A percentile compares a stretch with the other conserved stretches of the same genome.
These are phyloP conservation scores for Phytophthora hybrid DNA, from an alignment of 352 stramenopile genomes.

Conservation along the genomic window DNA sequence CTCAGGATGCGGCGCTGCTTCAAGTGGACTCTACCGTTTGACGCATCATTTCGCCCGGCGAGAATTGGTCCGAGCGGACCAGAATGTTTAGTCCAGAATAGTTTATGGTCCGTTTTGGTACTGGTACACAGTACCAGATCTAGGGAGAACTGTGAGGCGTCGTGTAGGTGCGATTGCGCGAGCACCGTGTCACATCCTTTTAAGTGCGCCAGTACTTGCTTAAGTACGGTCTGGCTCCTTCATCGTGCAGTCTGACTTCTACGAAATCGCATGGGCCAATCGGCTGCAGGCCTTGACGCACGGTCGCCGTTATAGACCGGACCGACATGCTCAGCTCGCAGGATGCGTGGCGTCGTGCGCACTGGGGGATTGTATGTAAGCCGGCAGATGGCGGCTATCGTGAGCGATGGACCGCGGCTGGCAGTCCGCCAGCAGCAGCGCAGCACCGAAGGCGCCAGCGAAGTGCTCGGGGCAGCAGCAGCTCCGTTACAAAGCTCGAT, in stretches of 20 bases:
- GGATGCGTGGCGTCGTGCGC: slow-evolving; percentile 23
- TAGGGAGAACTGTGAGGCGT: too few relatives aligned
- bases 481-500: slow-evolving; percentile 32
- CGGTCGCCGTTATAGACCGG: not conserved
- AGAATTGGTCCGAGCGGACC: not conserved
- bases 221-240: not conserved
- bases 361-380: slow-evolving; percentile 30
- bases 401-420: slow-evolving; percentile 21
- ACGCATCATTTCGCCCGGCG: slow-evolving; percentile 14
- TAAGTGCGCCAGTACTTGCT: not conserved
- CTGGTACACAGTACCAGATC: not conserved
- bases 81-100: not conserved
- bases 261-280: not conserved
- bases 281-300: not conserved
- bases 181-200: too few relatives aligned
- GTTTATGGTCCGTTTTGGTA: not conserved
- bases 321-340: slow-evolving; percentile 3
- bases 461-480: not conserved
- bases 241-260: not conserved
- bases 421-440: not conserved
- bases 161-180: not conserved
- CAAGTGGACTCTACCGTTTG: slow-evolving; percentile 17
- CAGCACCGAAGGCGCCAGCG: not conserved
- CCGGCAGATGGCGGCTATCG: slow-evolving; percentile 27
- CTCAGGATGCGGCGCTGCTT: slow-evolving; percentile 10